These are phyloP conservation scores for Haplographium delicatum DNA, from an alignment of 495 filamentous ascomycete genomes.

Conservation along the genomic window DNA sequence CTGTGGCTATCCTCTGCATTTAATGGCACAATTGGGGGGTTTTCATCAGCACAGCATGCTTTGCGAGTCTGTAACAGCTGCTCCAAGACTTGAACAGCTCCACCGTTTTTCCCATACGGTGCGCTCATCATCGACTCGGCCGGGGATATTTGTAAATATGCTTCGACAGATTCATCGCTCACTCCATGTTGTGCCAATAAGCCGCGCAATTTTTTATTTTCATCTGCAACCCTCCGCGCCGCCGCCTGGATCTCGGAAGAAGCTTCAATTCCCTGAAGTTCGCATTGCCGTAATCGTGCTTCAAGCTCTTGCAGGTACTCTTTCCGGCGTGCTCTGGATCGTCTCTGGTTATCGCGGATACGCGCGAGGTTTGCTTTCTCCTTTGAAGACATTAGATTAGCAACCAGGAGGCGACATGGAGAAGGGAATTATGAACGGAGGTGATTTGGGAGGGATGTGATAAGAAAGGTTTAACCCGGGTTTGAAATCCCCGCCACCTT, in stretches of 20 bases:
- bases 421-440: neutral
- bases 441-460: neutral
- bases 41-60: slow-evolving; percentile 14
- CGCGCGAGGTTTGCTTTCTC: slow-evolving; percentile 44
- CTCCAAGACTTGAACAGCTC: slow-evolving; percentile 16
- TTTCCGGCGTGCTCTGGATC: slow-evolving; percentile 68
- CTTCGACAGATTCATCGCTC: slow-evolving; percentile 37
- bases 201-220: slow-evolving; percentile 53
- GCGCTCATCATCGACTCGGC: slow-evolving; percentile 7
- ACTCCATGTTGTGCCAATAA: slow-evolving; percentile 42
- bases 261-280: slow-evolving; percentile 53
- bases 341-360: slow-evolving; percentile 76
- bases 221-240: slow-evolving; percentile 55
- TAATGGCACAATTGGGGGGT: neutral
- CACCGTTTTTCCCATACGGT: slow-evolving; percentile 9
- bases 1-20: slow-evolving; percentile 11
- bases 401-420: neutral
- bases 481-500: neutral
- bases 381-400: slow-evolving; percentile 11
- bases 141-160: slow-evolving; percentile 13
- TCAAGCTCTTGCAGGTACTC: slow-evolving; percentile 72
- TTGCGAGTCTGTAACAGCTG: slow-evolving; percentile 21
- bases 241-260: slow-evolving; percentile 58
- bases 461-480: neutral
- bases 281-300: slow-evolving; percentile 52